phyloP scores from a whole-genome alignment of 257 asterid species.

The Solanum microdontum region DNA sequence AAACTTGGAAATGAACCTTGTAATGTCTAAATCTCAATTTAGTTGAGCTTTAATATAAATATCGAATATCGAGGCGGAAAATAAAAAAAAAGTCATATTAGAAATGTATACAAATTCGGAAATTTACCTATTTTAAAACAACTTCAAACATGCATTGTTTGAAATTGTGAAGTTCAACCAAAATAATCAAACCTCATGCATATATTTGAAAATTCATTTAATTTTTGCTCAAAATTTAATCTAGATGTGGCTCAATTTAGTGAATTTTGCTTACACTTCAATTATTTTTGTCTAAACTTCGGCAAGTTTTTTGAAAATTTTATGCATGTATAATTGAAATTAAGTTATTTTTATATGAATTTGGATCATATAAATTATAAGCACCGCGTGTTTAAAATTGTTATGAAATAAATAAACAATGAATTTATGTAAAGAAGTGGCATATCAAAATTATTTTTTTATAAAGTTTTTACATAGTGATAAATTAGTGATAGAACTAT shows the following conservation, averaged over 20 bases:
- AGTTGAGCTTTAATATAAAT: background rate
- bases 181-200: background rate
- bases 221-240: background rate
- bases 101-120: background rate
- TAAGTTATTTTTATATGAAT: background rate
- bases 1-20: background rate
- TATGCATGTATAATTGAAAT: background rate
- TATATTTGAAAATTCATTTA: background rate
- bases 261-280: background rate
- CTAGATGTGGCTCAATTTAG: too few relatives aligned
- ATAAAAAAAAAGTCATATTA: background rate
- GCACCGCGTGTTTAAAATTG: background rate
- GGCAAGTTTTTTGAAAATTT: background rate
- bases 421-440: background rate
- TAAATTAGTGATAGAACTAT: too few relatives aligned
- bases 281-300: background rate
- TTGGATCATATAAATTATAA: background rate
- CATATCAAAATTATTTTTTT: background rate
- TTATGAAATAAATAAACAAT: background rate
- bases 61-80: background rate
- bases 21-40: background rate
- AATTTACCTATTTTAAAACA: background rate
- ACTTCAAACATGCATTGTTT: background rate
- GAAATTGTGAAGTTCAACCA: background rate
- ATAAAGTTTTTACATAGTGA: background rate